Base-by-base conservation (phyloP, 2,329 filamentous ascomycete genomes). In the Beauveria asiatica region DNA sequence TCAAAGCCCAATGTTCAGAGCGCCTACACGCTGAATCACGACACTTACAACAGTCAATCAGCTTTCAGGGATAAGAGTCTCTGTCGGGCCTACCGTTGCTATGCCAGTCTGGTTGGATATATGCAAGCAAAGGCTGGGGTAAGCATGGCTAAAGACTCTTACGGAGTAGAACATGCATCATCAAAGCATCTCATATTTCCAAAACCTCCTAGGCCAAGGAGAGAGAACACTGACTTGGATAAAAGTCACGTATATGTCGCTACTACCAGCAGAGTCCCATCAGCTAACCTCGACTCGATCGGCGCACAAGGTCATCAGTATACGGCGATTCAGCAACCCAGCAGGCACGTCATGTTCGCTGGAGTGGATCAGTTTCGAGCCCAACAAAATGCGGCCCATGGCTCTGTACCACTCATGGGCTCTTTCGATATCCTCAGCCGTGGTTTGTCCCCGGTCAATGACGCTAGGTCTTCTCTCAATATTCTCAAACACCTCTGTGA, bases 401-500 rank as follows among this genome's bases (percentile, higher is more conserved):
- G 46, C 17, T 25, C 17, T n/a, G 19, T 57, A 7, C 45, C 55
- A n/a, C 9, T 51, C 6, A 37, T 52, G 17, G 46, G 44, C 4
- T 21, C 39, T 37, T 42, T 50, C 10, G 30, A 49, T 19, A 11
- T 37, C 21, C 13, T 42, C 23, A 45, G 9, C 19, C 11, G 39
- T n/a, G 10, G 23, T 41, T 30, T 27, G 11, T 78, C 79, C 1
- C 77, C 80, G 4, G 69, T 81, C 23, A 72, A 78, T 7, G 59
- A 83, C 64, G 90, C 90, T 9, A 82, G 79, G 51, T 78, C 82
- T 7, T 88, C 89, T 2, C 74, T 96, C 21, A 83, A 89, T 42
- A 83, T 91, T 67, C 78, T 96, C 21, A 85, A 84, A 17, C 83
- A 80, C 64, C 75, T 95, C 7, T 96, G 91, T 69, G 85, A 89